A percentile compares a stretch with the other conserved stretches of the same genome.
Conservation (phyloP, 2,329 filamentous ascomycete species). For the Fusarium palustre region DNA sequence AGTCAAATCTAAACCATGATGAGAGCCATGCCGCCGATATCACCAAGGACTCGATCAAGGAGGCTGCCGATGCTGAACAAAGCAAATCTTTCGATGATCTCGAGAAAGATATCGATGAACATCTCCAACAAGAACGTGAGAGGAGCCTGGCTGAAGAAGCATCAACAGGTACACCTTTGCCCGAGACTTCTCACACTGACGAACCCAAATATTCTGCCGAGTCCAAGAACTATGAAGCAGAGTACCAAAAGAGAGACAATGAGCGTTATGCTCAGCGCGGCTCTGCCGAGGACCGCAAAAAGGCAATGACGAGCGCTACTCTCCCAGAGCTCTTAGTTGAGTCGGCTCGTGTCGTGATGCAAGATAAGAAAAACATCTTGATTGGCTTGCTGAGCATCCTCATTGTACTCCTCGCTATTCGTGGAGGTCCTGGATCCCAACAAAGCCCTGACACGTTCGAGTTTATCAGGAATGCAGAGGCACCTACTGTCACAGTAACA, state of each 20-base stretch:
- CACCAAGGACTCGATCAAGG: not conserved
- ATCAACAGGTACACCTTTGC: not conserved
- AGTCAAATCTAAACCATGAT: slow-evolving; percentile 23
- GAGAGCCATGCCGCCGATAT: slow-evolving; percentile 14
- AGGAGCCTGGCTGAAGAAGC: slow-evolving; percentile 33
- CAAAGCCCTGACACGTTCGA: slow-evolving; percentile 48
- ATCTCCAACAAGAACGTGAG: slow-evolving; percentile 39
- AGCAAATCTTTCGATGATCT: slow-evolving; percentile 36
- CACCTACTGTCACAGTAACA: slow-evolving; percentile 45
- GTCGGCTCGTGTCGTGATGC: slow-evolving; percentile 64
- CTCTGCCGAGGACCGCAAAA: slow-evolving; percentile 44
- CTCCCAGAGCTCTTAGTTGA: slow-evolving; percentile 66
- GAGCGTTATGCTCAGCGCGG: not conserved
- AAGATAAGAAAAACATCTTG: slow-evolving; percentile 70
- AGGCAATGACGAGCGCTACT: slow-evolving; percentile 58
- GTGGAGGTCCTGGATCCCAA: slow-evolving; percentile 41
- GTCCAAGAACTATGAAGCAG: slow-evolving; percentile 36
- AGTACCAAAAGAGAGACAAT: slow-evolving; percentile 59
- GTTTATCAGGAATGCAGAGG: slow-evolving; percentile 42
- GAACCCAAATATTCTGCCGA: not conserved
- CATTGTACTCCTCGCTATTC: slow-evolving; percentile 63
- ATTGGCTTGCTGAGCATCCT: slow-evolving; percentile 66
- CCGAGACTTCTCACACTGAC: slow-evolving; percentile 33
- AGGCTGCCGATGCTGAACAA: slow-evolving; percentile 17
- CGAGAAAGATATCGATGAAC: slow-evolving; percentile 39